Conservation (phyloP, 169 alveolate species). For the Miamiensis avidus region DNA sequence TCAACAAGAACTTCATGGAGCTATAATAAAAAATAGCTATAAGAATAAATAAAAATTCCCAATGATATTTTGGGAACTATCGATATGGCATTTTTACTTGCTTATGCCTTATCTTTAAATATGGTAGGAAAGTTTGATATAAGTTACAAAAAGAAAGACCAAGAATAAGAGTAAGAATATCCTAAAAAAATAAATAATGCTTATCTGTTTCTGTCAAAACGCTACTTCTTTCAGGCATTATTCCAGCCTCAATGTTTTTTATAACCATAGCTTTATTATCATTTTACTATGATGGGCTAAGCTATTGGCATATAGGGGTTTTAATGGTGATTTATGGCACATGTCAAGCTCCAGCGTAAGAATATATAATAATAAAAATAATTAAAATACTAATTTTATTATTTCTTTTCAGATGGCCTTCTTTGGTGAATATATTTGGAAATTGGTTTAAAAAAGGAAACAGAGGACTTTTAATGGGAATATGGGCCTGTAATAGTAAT, state of each 20-base stretch:
- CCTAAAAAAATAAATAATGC: no score
- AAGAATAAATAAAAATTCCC: not conserved
- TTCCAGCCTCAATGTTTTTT: conserved; percentile 18
- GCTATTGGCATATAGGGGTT: not conserved
- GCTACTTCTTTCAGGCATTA: conserved; percentile 4
- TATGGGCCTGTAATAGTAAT: conserved; percentile 59
- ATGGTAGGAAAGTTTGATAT: conserved; percentile 5
- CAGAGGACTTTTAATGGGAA: conserved; percentile 57
- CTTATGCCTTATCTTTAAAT: conserved; percentile 6
- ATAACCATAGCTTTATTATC: not conserved
- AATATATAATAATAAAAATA: no score
- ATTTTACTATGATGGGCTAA: not conserved
- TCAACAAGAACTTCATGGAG: conserved; percentile 23
- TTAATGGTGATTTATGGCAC: conserved; percentile 43
- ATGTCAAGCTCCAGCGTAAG: conserved; percentile 38
- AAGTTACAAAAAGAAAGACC: not conserved
- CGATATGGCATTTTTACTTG: conserved; percentile 3
- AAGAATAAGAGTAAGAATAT: no score
- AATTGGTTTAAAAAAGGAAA: conserved; percentile 58
- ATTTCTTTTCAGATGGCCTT: no score
- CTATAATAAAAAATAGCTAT: not conserved
- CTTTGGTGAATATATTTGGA: conserved; percentile 40
- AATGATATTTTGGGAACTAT: not conserved
- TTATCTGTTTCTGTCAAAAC: no score
- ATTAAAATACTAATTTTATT: no score